phyloP scores from a whole-genome alignment of 495 filamentous ascomycete genomes.

The Aspergillus indologenus region DNA sequence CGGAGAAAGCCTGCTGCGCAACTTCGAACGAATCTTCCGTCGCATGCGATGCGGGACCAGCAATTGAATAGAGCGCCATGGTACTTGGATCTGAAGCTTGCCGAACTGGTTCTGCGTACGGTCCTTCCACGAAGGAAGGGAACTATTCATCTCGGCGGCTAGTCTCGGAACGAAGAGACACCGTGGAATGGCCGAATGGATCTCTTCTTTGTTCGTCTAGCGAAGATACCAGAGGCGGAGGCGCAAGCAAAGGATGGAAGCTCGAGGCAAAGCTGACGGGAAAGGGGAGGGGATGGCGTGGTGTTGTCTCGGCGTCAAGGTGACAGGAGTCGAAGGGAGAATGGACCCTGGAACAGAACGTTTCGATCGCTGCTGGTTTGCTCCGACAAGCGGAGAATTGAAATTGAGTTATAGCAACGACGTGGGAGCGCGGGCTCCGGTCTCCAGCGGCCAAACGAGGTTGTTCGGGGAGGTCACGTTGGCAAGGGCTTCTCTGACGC shows the following conservation, averaged over 20 bases:
- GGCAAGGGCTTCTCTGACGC: slow-evolving; percentile 28
- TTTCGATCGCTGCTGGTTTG: slow-evolving; percentile 15
- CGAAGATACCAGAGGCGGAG: slow-evolving; percentile 3
- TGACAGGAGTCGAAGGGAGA: slow-evolving; percentile 12
- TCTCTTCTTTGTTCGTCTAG: slow-evolving; percentile 1
- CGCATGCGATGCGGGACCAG: slow-evolving; percentile 69
- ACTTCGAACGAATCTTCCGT: slow-evolving; percentile 66
- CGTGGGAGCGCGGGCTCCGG: slow-evolving; percentile 22
- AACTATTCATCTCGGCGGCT: slow-evolving; percentile 37
- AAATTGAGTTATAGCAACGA: slow-evolving; percentile 7
- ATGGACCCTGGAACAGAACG: slow-evolving; percentile 8
- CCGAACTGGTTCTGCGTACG: slow-evolving; percentile 47
- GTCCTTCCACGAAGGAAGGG: slow-evolving; percentile 51
- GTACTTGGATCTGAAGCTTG: slow-evolving; percentile 48
- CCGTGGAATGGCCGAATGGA: slow-evolving; percentile 19
- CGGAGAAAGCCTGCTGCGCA: slow-evolving; percentile 69
- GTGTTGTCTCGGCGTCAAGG: slow-evolving; percentile 17
- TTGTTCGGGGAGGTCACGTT: slow-evolving; percentile 29
- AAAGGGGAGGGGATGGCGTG: slow-evolving; percentile 12
- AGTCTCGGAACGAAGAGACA: slow-evolving; percentile 24
- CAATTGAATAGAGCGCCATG: slow-evolving; percentile 50
- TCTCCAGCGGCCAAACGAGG: slow-evolving; percentile 30
- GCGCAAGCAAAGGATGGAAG: slow-evolving; percentile 1
- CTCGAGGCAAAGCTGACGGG: slow-evolving; percentile 15
- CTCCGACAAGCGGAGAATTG: slow-evolving; percentile 16